These are phyloP conservation scores for Globisporangium recalcitrans DNA, from an alignment of 352 stramenopile genomes.

Conservation along the genomic window DNA sequence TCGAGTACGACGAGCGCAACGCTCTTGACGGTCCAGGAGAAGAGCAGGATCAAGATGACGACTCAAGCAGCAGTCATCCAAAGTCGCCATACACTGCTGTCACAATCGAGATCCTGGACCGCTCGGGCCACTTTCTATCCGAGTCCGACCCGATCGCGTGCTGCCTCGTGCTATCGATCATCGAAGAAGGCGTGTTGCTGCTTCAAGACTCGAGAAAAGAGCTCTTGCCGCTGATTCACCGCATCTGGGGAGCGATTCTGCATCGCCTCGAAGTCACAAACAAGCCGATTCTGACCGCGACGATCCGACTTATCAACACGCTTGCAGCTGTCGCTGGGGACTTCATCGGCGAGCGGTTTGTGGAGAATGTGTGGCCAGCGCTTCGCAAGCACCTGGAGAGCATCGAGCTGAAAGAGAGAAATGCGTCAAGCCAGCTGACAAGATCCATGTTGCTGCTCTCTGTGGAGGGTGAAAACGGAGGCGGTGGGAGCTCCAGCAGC, in stretches of 20 bases:
- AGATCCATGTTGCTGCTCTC: conserved; percentile 61
- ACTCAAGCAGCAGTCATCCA: not conserved
- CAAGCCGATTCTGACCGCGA: conserved; percentile 55
- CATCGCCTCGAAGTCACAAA: conserved; percentile 51
- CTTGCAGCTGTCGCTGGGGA: conserved; percentile 55
- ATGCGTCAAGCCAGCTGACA: conserved; percentile 30
- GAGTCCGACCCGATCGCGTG: conserved; percentile 62
- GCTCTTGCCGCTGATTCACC: conserved; percentile 70
- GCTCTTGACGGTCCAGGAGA: conserved; percentile 18
- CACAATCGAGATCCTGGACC: conserved; percentile 69
- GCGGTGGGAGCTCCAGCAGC: not conserved
- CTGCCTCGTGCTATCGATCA: conserved; percentile 69
- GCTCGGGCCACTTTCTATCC: conserved; percentile 70
- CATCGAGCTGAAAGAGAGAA: conserved; percentile 31
- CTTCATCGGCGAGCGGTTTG: conserved; percentile 78
- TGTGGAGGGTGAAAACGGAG: not conserved
- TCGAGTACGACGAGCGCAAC: conserved; percentile 48
- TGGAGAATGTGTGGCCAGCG: conserved; percentile 72
- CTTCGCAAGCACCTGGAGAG: conserved; percentile 36
- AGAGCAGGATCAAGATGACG: conserved; percentile 22
- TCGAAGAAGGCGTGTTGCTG: conserved; percentile 54
- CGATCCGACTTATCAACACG: conserved; percentile 45
- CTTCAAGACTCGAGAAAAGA: conserved; percentile 38
- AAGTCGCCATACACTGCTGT: conserved; percentile 40
- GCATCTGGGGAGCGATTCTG: conserved; percentile 66